These are phyloP conservation scores for Yarrowia porcina DNA, from an alignment of 805 yeast species.

Conservation along the genomic window DNA sequence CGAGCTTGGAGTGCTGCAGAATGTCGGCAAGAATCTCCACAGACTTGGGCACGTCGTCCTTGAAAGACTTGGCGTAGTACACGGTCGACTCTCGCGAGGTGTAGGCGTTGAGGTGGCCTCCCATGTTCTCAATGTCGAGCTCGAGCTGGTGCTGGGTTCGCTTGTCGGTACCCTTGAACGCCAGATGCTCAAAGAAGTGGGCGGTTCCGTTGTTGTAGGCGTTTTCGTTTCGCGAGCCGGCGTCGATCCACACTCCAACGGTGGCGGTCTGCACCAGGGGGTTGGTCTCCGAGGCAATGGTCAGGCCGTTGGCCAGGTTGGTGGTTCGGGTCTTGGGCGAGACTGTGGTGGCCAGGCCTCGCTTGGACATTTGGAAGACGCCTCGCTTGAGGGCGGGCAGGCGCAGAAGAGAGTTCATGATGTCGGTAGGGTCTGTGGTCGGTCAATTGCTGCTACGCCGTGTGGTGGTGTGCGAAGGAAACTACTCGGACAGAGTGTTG, in stretches of 20 bases:
- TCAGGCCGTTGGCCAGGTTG: conserved; percentile 81
- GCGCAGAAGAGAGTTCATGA: conserved; percentile 25
- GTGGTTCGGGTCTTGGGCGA: conserved; percentile 60
- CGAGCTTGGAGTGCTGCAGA: conserved; percentile 79
- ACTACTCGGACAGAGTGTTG: neutral
- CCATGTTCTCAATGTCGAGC: conserved; percentile 90
- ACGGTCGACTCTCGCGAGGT: conserved; percentile 97
- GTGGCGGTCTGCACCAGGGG: conserved; percentile 93
- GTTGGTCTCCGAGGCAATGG: conserved; percentile 85
- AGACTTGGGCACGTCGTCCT: conserved; percentile 75
- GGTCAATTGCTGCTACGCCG: neutral
- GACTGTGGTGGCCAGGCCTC: conserved; percentile 21
- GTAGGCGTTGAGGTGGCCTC: conserved; percentile 97
- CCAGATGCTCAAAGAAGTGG: conserved; percentile 92
- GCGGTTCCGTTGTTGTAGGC: conserved; percentile 88
- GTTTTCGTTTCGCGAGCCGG: conserved; percentile 96
- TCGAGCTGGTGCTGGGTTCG: conserved; percentile 82
- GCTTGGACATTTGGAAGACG: conserved; percentile 17
- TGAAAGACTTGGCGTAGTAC: conserved; percentile 85
- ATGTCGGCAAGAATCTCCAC: conserved; percentile 88
- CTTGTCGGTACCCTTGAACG: conserved; percentile 87
- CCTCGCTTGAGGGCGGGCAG: conserved; percentile 27
- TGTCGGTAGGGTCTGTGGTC: neutral
- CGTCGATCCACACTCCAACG: conserved; percentile 97
- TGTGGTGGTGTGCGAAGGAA: neutral